Base-by-base conservation (phyloP, 139 green algal genomes). In the Haematococcus lacustris region DNA sequence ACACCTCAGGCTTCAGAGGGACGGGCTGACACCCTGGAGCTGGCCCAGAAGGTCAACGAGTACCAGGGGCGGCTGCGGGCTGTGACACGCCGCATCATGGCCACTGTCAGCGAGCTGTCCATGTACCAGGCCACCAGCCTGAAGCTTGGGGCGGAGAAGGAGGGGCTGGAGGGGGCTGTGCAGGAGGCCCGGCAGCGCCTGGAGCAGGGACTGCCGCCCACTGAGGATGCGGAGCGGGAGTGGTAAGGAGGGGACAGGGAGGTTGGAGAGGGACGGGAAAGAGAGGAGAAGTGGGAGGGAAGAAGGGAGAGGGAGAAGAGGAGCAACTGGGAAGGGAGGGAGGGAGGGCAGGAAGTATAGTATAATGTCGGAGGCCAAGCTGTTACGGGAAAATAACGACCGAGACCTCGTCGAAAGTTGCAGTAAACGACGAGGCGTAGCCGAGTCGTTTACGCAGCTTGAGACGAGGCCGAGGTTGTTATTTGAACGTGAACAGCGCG, bases 21-120 rank as follows among this genome's bases (percentile, higher is more conserved):
- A 2, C 83, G 88, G 3, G 66, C 62, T 7, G 82, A 88, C 63
- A 88, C 84, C 3, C 63, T 90, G 30, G 78, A 87, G 71, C 80
- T 93, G 50, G 85, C 89, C 0, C 73, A 84, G 60, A 60, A 72
- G n/a, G 81, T 92, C 50, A 94, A 93, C 73, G 83, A 87, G 64
- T 92, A 88, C 73, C 85, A 92, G 82, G 57, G 59, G 30, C 72
- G 74, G 67, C 80, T 95, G 66, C 79, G 87, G 30, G 68, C 64
- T 1, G 84, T 90, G 13, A 96, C 85, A 13, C 76, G 87, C 5
- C 87, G 85, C 62, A 91, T 96, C 75, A 97, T 95, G 90, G 91
- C 91, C 21, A 89, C 88, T 0, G 87, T 94, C 38, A 89, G 80
- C 35, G 92, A 97, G 84, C 82, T 97, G 51, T 90, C 84, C 32